Conservation (phyloP, 148 eudicot genomes). For the Camellia granthamiana region DNA sequence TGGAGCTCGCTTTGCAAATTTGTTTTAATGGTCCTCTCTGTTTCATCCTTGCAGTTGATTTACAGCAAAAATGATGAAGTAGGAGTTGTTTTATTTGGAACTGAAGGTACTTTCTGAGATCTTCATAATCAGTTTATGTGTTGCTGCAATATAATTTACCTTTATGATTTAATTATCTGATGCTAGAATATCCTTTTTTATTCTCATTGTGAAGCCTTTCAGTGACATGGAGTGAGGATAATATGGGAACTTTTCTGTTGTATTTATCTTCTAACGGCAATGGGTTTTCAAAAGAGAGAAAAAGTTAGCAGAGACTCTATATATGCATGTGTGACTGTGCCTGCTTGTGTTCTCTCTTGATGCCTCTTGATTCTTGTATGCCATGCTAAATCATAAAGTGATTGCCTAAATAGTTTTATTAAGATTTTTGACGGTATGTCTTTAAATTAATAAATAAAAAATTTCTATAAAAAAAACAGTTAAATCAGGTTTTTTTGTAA, state of each 20-base stretch:
- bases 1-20: background rate
- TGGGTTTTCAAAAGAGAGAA: background rate
- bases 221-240: background rate
- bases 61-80: slow-evolving; percentile 85
- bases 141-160: background rate
- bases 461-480: background rate
- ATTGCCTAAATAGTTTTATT: background rate
- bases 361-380: background rate
- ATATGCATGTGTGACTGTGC: background rate
- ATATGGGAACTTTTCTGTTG: background rate
- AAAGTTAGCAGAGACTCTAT: background rate
- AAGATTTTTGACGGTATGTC: background rate
- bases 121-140: background rate
- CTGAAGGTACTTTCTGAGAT: slow-evolving; percentile 61
- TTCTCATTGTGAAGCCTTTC: background rate
- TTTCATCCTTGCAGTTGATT: slow-evolving; percentile 57
- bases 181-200: background rate
- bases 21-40: slow-evolving; percentile 1
- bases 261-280: background rate
- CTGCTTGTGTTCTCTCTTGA: background rate
- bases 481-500: background rate
- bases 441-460: background rate
- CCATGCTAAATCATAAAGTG: background rate
- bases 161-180: background rate
- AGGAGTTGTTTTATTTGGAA: slow-evolving; percentile 79